Percentiles rank a stretch among this genome's conserved stretches.
phyloP scores from a whole-genome alignment of 2,329 filamentous ascomycete species.

The Scleromitrula shiraiana region DNA sequence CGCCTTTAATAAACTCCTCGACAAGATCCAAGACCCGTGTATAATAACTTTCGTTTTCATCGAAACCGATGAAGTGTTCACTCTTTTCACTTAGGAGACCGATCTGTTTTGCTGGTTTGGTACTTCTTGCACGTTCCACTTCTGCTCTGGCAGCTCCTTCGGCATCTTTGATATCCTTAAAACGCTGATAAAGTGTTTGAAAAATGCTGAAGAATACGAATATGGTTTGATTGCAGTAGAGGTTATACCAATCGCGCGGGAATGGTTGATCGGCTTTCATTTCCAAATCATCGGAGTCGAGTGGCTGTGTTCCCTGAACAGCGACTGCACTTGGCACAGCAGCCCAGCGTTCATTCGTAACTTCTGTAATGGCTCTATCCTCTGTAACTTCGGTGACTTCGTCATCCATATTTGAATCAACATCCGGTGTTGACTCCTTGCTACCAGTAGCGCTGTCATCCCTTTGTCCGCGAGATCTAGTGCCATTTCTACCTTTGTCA shows the following conservation, averaged over 20 bases:
- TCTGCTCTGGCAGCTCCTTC: slow-evolving; percentile 65
- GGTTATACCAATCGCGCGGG: slow-evolving; percentile 71
- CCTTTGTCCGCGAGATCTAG: slow-evolving; percentile 62
- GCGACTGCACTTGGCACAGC: slow-evolving; percentile 51
- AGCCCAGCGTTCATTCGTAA: slow-evolving; percentile 57
- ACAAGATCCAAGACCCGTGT: slow-evolving; percentile 76
- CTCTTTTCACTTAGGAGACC: slow-evolving; percentile 74
- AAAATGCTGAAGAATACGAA: slow-evolving; percentile 95
- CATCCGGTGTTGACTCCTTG: slow-evolving; percentile 83
- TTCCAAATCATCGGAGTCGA: slow-evolving; percentile 50
- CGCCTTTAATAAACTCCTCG: slow-evolving; percentile 75
- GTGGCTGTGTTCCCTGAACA: slow-evolving; percentile 41
- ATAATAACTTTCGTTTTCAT: slow-evolving; percentile 63
- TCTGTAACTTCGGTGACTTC: slow-evolving; percentile 58
- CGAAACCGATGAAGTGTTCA: slow-evolving; percentile 63
- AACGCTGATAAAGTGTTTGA: slow-evolving; percentile 77
- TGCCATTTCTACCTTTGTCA: slow-evolving; percentile 66
- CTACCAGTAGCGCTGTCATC: slow-evolving; percentile 75
- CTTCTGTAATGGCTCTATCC: slow-evolving; percentile 52
- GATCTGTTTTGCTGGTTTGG: slow-evolving; percentile 76
- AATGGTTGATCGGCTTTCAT: slow-evolving; percentile 75
- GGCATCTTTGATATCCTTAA: slow-evolving; percentile 75
- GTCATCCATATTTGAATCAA: slow-evolving; percentile 68
- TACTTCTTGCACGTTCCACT: slow-evolving; percentile 62
- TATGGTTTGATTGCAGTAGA: slow-evolving; percentile 86